These are phyloP conservation scores for Zelopaecilomyces penicillatus DNA, from an alignment of 2,329 filamentous ascomycete species.

Conservation along the genomic window DNA sequence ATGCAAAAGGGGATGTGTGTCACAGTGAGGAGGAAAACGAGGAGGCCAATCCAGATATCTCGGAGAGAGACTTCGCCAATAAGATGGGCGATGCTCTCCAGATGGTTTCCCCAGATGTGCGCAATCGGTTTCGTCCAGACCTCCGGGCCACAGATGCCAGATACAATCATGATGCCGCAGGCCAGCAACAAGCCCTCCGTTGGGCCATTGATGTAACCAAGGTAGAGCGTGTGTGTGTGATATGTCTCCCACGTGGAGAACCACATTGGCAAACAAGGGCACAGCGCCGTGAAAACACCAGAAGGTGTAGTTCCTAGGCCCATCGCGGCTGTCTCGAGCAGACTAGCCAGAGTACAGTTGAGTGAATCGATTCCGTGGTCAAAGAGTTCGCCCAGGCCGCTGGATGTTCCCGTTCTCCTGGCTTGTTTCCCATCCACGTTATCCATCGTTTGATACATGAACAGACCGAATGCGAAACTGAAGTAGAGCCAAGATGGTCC, in stretches of 20 bases:
- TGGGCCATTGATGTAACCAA: constrained; percentile 93
- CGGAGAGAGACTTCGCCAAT: constrained; percentile 68
- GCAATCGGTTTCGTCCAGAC: constrained; percentile 76
- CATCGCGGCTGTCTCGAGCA: constrained; percentile 90
- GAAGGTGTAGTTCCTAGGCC: constrained; percentile 75
- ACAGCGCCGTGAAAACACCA: constrained; percentile 83
- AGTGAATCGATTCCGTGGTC: constrained; percentile 98
- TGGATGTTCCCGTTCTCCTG: constrained; percentile 86
- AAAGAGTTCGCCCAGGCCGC: constrained; percentile 89
- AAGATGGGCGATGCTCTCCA: constrained; percentile 45
- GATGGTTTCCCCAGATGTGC: constrained; percentile 50
- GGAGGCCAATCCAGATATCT: constrained; percentile 77
- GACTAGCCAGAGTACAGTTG: constrained; percentile 88
- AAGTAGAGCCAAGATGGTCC: constrained; percentile 89
- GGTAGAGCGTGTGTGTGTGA: constrained; percentile 93
- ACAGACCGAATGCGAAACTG: constrained; percentile 89
- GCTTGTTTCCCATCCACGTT: constrained; percentile 99
- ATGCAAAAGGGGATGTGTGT: constrained; percentile 85
- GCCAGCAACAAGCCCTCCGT: constrained; percentile 92
- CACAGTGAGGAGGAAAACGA: constrained; percentile 56
- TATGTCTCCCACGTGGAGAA: constrained; percentile 99
- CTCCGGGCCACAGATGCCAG: constrained; percentile 77
- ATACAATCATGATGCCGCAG: constrained; percentile 74
- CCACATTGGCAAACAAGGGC: constrained; percentile 95
- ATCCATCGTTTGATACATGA: constrained; percentile 99